Evolutionary conservation across 106 monocot genomes (phyloP), one percentile per base, ranked within the genome.

Genomic region (Allium cepa): DNA sequence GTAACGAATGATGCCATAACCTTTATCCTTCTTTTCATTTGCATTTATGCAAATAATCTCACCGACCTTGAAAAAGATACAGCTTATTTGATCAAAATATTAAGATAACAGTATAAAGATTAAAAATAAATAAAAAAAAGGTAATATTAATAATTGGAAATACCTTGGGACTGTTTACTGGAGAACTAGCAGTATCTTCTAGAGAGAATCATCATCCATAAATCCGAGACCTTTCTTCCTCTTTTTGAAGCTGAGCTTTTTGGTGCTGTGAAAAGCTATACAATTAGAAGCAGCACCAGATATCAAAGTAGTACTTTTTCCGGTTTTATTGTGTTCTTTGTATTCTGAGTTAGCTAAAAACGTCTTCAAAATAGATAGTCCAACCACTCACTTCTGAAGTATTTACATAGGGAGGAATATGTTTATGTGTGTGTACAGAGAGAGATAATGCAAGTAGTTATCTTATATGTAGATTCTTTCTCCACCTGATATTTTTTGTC

Each of bases 111-210:
- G n/a, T 11, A 28, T 51, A 50, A 69, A 62, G 10, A 18, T 8
- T 10, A 55, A 28, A 69, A 7, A 27, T n/a, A n/a, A n/a, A n/a
- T n/a, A 69, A 56, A 48, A 56, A 2, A 47, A 58, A 70, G 17
- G 9, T 46, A n/a, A 15, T 3, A 65, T 49, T n/a, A 48, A 15
- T 11, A 15, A 13, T 13, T 8, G 15, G 16, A 7, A 56, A 14
- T 64, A 74, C 74, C 66, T 74, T 67, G 64, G 70, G 73, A 9
- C 53, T 65, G 57, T 57, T 69, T 3, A 67, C 65, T 62, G 73
- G 76, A 73, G 84, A 84, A 57, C 76, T 73, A 60, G 84, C 84
- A 66, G 84, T 84, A 56, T 84, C 84, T 50, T 84, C 77, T n/a
- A n/a, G 36, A 77, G 59, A 46, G 78, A 36, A 9, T 76, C 85